Evolutionary conservation across 1,139 yeast genomes (phyloP).

Genomic region (Candida freyschussii): DNA sequence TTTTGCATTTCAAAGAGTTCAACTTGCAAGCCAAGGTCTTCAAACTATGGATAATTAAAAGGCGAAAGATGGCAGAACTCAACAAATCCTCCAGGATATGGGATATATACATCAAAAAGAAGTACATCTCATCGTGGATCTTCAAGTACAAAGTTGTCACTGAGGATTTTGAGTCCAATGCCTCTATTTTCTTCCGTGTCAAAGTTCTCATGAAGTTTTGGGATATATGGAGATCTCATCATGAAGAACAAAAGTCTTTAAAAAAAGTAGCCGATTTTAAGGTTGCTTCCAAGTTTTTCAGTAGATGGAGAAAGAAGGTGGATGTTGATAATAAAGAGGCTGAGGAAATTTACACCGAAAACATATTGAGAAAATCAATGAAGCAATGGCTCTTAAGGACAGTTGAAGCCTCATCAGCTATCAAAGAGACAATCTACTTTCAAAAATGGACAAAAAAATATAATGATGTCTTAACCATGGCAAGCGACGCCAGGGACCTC

Average conservation of each 20-base stretch:
- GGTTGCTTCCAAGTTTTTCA: conserved; percentile 22
- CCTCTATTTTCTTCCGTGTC: conserved; percentile 13
- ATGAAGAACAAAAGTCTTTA: conserved; percentile 17
- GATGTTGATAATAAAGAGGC: conserved; percentile 6
- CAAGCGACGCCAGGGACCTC: conserved; percentile 15
- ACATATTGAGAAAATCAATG: conserved; percentile 4
- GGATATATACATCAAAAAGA: conserved; percentile 15
- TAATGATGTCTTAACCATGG: conserved; percentile 3
- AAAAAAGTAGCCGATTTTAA: conserved; percentile 34
- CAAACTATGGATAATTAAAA: conserved; percentile 18
- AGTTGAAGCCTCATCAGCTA: not conserved
- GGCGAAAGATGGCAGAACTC: conserved; percentile 16
- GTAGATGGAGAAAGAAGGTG: conserved; percentile 15
- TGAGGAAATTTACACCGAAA: conserved; percentile 4
- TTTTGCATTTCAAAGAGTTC: conserved; percentile 13
- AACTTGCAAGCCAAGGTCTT: conserved; percentile 4
- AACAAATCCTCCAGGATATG: conserved; percentile 14
- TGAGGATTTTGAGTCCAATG: conserved; percentile 19
- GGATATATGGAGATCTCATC: conserved; percentile 18
- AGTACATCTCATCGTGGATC: conserved; percentile 11
- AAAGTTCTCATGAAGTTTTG: conserved; percentile 14
- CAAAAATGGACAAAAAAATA: conserved; percentile 14
- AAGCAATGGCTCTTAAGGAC: conserved; percentile 17
- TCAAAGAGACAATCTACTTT: conserved; percentile 3
- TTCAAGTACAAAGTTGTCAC: conserved; percentile 12